Percentiles rank a stretch among this genome's conserved stretches.
These are phyloP conservation scores for Exophiala aquamarina DNA, from an alignment of 2,329 filamentous ascomycete genomes.

Conservation along the genomic window DNA sequence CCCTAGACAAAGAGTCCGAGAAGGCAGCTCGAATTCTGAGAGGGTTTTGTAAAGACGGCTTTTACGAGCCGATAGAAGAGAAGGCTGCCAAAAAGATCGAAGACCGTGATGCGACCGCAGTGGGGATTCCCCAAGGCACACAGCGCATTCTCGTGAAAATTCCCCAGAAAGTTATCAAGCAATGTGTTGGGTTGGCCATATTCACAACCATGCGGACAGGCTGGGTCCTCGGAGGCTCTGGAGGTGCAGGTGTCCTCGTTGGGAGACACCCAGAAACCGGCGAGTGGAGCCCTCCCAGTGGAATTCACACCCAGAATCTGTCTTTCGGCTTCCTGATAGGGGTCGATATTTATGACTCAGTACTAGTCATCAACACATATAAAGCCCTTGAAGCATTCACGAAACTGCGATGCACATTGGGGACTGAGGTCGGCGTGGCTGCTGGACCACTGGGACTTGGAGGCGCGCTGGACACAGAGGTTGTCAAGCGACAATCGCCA, in stretches of 20 bases:
- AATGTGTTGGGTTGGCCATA: slow-evolving; percentile 86
- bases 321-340: slow-evolving; percentile 87
- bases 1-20: slow-evolving; percentile 83
- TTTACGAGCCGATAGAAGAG: slow-evolving; percentile 61
- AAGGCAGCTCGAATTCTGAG: slow-evolving; percentile 87
- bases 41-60: slow-evolving; percentile 83
- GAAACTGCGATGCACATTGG: slow-evolving; percentile 73
- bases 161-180: slow-evolving; percentile 77
- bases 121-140: slow-evolving; percentile 53
- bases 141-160: slow-evolving; percentile 77
- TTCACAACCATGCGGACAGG: slow-evolving; percentile 96
- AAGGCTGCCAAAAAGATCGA: slow-evolving; percentile 49
- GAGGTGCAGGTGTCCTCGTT: slow-evolving; percentile 83
- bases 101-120: slow-evolving; percentile 30
- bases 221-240: slow-evolving; percentile 86
- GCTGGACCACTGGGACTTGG: slow-evolving; percentile 77
- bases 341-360: slow-evolving; percentile 93
- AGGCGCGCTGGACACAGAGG: slow-evolving; percentile 67
- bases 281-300: slow-evolving; percentile 87
- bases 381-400: slow-evolving; percentile 83
- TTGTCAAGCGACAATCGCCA: slow-evolving; percentile 68
- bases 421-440: slow-evolving; percentile 74
- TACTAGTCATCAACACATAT: slow-evolving; percentile 86
- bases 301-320: slow-evolving; percentile 85
- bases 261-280: slow-evolving; percentile 76